phyloP scores from a whole-genome alignment of 441 rosid genomes.

The Gossypium lobatum region DNA sequence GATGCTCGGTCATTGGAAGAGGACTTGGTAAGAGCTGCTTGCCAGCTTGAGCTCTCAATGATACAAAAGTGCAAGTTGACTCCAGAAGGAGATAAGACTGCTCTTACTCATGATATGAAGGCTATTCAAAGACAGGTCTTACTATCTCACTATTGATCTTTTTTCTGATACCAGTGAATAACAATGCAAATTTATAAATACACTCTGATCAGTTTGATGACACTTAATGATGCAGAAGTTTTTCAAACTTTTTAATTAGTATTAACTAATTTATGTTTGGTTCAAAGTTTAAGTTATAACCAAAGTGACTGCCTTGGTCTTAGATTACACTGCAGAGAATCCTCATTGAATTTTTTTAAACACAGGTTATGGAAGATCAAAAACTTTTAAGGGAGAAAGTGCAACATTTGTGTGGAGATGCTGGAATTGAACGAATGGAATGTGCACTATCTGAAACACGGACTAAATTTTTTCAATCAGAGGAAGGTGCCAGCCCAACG shows the following conservation, averaged over 20 bases:
- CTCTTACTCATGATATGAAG: conserved; percentile 80
- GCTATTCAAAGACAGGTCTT: conserved; percentile 77
- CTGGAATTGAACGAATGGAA: conserved; percentile 81
- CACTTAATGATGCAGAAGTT: background rate
- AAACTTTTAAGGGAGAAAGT: conserved; percentile 80
- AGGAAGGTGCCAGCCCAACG: conserved; percentile 52
- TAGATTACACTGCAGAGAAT: background rate
- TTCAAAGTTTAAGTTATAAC: background rate
- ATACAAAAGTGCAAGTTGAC: conserved; percentile 77
- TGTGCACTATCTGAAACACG: conserved; percentile 66
- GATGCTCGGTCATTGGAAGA: conserved; percentile 84
- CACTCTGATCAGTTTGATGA: background rate
- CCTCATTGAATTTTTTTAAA: conserved; percentile 6
- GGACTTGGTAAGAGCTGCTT: conserved; percentile 92
- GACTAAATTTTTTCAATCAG: conserved; percentile 47
- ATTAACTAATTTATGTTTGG: background rate
- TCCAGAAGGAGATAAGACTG: conserved; percentile 43
- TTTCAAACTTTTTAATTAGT: background rate
- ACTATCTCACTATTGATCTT: conserved; percentile 15
- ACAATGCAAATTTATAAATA: background rate
- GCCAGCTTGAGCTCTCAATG: conserved; percentile 98
- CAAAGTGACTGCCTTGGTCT: background rate
- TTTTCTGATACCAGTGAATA: background rate
- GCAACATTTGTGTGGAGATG: conserved; percentile 67
- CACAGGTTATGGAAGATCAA: conserved; percentile 81